Evolutionary conservation across 2,329 filamentous ascomycete species (phyloP), one percentile per base, ranked within the genome.

Genomic region (Cercospora sesami): DNA sequence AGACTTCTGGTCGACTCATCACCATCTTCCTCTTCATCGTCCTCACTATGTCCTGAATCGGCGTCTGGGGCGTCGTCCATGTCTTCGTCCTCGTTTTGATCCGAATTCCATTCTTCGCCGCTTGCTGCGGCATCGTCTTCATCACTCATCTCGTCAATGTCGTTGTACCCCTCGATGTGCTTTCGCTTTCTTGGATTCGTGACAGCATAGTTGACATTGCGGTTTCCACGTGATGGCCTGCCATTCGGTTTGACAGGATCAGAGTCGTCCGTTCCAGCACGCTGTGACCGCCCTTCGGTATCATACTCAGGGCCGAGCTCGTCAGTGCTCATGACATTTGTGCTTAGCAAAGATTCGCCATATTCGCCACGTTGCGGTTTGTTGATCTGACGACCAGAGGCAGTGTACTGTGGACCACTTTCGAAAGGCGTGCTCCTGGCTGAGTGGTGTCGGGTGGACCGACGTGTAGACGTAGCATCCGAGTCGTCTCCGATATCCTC

Each of bases 331-430:
- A 76, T 81, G 69, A 78, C 79, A 71, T 86, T 85, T 45, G 85
- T 86, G 73, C 83, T 86, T 16, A 89, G 81, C 66, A 90, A 80
- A 26, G 82, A 82, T 69, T 90, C 87, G 12, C 87, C 88, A 63
- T 91, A 91, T 53, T 89, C 81, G 31, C 91, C 87, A 4, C 79
- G 80, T 58, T 84, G 84, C 8, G 89, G 88, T 57, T 90, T 87
- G 72, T 88, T 87, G 71, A 97, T 89, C 77, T 97, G 93, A 23
- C 95, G 89, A 23, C 95, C 95, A 77, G 93, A 97, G 23, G 92
- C 90, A 3, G 95, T 98, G 61, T 89, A 86, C 12, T 84, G 86
- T 60, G 85, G 91, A 82, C 80, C 90, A 26, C 86, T 83, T 71
- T 94, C 92, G 48, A 87, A 87, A 0, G 93, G 91, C 0, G 92